Base-by-base conservation (phyloP, 192 early-diverging fungal species). In the Kickxella alabastrina region DNA sequence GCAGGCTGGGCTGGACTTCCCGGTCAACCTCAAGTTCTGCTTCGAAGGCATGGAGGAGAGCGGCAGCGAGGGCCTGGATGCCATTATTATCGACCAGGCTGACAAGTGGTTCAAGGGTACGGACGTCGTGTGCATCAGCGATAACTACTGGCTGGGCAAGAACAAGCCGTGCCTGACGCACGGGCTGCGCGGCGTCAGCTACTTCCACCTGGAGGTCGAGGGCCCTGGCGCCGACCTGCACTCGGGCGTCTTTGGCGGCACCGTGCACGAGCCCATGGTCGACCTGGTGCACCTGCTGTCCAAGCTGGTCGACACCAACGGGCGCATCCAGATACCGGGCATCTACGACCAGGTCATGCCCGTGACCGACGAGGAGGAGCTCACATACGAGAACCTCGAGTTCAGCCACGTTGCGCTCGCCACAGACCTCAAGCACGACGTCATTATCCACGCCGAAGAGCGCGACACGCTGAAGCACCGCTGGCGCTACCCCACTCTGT, bases 91-190 rank as follows among this genome's bases (percentile, higher is more conserved):
- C 41, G 62, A 68, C n/a, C 93, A 98, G 62, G 92, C 93, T 23
- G 81, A 87, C 57, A 81, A 79, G 57, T 92, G 87, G 79, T 97
- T 98, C 80, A 84, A 81, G 65, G 85, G 82, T 66, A 90, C 90
- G 1, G 96, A 98, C 75, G 90, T 88, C 50, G 92, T 98, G 39
- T 95, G 91, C 80, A 98, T 98, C 65, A 83, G 80, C 56, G 95
- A 98, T 80, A 98, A 98, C 81, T 98, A 96, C 82, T 98, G 96
- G 93, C 78, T 97, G 18, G 93, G 96, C 50, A 92, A 83, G 41
- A 87, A 76, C 54, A 96, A 95, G 78, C 96, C 96, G 25, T 98
- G 96, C 80, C 75, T 98, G 54, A 98, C 96, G 40, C 96, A 98
- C 64, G 95, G 95, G 50, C 86, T 98, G 41, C 92, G 95, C 49